These are phyloP conservation scores for Jaapia argillacea DNA, from an alignment of 768 basidiomycete species.

Conservation along the genomic window DNA sequence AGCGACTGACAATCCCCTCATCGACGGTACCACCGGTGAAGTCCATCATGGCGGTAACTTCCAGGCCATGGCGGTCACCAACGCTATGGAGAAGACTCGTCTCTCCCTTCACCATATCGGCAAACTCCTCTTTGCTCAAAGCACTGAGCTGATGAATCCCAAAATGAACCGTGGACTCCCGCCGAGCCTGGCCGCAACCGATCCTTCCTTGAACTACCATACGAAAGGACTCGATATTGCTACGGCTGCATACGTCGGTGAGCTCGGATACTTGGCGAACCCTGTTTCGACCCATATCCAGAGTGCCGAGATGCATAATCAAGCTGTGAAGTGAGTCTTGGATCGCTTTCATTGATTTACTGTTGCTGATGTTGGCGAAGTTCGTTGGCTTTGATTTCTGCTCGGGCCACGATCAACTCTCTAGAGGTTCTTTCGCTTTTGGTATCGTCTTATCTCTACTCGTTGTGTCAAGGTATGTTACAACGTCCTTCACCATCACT, in stretches of 20 bases:
- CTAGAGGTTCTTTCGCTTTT: slow-evolving; percentile 71
- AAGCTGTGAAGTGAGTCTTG: slow-evolving; percentile 70
- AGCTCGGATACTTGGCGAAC: slow-evolving; percentile 75
- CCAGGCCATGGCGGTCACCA: slow-evolving; percentile 81
- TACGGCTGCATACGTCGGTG: slow-evolving; percentile 70
- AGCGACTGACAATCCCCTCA: slow-evolving; percentile 85
- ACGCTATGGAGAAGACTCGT: slow-evolving; percentile 83
- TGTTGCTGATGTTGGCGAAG: slow-evolving; percentile 21
- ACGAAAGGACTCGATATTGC: slow-evolving; percentile 82
- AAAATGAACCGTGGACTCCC: slow-evolving; percentile 78
- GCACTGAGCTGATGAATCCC: slow-evolving; percentile 71
- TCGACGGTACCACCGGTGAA: slow-evolving; percentile 54
- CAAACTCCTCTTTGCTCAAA: slow-evolving; percentile 40
- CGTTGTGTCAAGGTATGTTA: slow-evolving; percentile 48
- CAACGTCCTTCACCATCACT: neutral
- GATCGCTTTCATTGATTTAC: neutral
- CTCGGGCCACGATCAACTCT: slow-evolving; percentile 67
- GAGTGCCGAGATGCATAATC: slow-evolving; percentile 88
- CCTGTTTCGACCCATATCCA: slow-evolving; percentile 81
- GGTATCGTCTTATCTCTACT: slow-evolving; percentile 66
- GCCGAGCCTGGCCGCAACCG: slow-evolving; percentile 68
- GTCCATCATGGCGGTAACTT: slow-evolving; percentile 85
- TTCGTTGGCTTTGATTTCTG: slow-evolving; percentile 78
- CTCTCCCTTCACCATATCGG: slow-evolving; percentile 40
- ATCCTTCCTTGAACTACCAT: slow-evolving; percentile 76